phyloP scores from a whole-genome alignment of 2,329 filamentous ascomycete species.

The Epichloe typhina region DNA sequence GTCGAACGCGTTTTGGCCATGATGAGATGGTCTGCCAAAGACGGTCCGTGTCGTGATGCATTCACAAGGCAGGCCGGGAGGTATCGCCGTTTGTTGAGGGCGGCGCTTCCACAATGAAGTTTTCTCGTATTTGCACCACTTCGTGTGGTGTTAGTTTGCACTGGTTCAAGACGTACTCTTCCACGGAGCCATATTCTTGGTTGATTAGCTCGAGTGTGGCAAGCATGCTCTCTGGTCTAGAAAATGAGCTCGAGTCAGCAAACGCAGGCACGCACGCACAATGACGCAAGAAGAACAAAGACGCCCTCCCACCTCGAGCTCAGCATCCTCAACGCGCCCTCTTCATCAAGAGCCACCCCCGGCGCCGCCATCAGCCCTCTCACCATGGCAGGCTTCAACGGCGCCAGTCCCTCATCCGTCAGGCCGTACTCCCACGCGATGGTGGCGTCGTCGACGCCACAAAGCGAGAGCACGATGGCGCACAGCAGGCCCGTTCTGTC shows the following conservation, averaged over 20 bases:
- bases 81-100: not conserved
- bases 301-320: constrained; percentile 24
- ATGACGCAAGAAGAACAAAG: not conserved
- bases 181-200: constrained; percentile 47
- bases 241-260: no score
- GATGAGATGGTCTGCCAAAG: not conserved
- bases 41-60: not conserved
- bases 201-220: constrained; percentile 41
- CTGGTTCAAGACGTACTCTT: constrained; percentile 46
- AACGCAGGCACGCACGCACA: no score
- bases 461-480: constrained; percentile 51
- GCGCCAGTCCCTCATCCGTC: constrained; percentile 43
- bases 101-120: constrained; percentile 27
- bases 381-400: constrained; percentile 38
- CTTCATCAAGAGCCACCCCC: constrained; percentile 31
- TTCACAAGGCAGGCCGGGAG: not conserved
- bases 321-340: constrained; percentile 32
- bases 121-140: constrained; percentile 37
- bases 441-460: constrained; percentile 42
- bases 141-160: constrained; percentile 44
- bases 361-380: constrained; percentile 35
- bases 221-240: constrained; percentile 32
- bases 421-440: constrained; percentile 58
- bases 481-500: constrained; percentile 62
- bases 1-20: not conserved